A percentile compares a stretch with the other conserved stretches of the same genome.
phyloP scores from a whole-genome alignment of 306 rosid genomes.

The Cicer yamashitae region DNA sequence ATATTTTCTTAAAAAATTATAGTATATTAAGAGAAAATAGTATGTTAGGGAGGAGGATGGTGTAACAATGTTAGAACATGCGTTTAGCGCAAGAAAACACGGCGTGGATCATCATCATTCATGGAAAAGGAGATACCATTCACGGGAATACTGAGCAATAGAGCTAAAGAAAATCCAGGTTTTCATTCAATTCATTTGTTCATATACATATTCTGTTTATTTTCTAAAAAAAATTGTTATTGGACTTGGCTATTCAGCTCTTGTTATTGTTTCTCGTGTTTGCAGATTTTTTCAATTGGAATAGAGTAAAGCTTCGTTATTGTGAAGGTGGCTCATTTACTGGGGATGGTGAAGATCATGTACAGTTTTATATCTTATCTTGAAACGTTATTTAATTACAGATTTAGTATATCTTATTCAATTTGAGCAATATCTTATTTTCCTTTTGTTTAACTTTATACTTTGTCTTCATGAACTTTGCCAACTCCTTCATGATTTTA shows the following conservation, averaged over 20 bases:
- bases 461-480: no score
- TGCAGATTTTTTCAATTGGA: constrained; percentile 95
- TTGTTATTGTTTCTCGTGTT: constrained; percentile 13
- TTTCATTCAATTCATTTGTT: neutral
- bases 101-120: constrained; percentile 77
- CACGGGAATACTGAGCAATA: constrained; percentile 80
- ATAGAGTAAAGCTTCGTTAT: constrained; percentile 91
- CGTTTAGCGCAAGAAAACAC: constrained; percentile 77
- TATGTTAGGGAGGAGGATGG: constrained; percentile 99
- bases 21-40: constrained; percentile 33
- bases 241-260: constrained; percentile 24
- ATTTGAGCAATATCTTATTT: no score
- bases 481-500: no score
- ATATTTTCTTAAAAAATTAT: no score
- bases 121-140: constrained; percentile 87
- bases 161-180: constrained; percentile 89
- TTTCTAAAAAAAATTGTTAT: no score
- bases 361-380: constrained; percentile 41
- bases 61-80: constrained; percentile 81
- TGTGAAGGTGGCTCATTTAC: constrained; percentile 97
- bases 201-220: no score
- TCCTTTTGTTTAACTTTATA: no score
- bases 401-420: no score
- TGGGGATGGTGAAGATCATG: constrained; percentile 82
- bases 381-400: neutral